phyloP scores from a whole-genome alignment of 805 yeast species.

The Yarrowia porcina region DNA sequence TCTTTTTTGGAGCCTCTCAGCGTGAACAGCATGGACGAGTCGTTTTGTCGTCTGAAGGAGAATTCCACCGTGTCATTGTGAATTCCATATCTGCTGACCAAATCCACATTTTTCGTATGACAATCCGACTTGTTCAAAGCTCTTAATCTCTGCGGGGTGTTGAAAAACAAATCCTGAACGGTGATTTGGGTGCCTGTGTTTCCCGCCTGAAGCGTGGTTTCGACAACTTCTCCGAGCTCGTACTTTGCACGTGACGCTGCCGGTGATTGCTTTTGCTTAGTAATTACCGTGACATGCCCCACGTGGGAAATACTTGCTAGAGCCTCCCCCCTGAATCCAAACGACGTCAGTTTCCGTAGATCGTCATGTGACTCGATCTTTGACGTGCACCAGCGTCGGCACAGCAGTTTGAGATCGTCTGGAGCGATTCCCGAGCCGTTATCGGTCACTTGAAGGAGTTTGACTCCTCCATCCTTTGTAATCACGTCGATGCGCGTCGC shows the following conservation, averaged over 20 bases:
- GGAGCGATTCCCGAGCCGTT: conserved; percentile 75
- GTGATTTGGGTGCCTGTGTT: conserved; percentile 77
- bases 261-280: conserved; percentile 57
- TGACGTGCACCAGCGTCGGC: conserved; percentile 91
- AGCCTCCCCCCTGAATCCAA: conserved; percentile 97
- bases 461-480: conserved; percentile 90
- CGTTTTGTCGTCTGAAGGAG: conserved; percentile 69
- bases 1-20: conserved; percentile 53
- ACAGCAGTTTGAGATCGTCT: conserved; percentile 73
- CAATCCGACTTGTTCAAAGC: conserved; percentile 70
- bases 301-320: conserved; percentile 91
- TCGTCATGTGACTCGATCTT: conserved; percentile 75
- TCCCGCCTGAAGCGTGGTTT: conserved; percentile 79
- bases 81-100: conserved; percentile 77
- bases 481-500: conserved; percentile 70
- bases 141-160: conserved; percentile 72
- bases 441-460: conserved; percentile 80
- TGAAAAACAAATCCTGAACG: conserved; percentile 87
- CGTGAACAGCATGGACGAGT: conserved; percentile 60
- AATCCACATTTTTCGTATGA: conserved; percentile 70
- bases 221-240: conserved; percentile 59
- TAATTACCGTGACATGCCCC: conserved; percentile 72
- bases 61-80: conserved; percentile 70
- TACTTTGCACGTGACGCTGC: conserved; percentile 75
- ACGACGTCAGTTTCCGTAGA: conserved; percentile 63